Base-by-base conservation (phyloP, 805 yeast genomes). In the Suhomyces pyralidae region DNA sequence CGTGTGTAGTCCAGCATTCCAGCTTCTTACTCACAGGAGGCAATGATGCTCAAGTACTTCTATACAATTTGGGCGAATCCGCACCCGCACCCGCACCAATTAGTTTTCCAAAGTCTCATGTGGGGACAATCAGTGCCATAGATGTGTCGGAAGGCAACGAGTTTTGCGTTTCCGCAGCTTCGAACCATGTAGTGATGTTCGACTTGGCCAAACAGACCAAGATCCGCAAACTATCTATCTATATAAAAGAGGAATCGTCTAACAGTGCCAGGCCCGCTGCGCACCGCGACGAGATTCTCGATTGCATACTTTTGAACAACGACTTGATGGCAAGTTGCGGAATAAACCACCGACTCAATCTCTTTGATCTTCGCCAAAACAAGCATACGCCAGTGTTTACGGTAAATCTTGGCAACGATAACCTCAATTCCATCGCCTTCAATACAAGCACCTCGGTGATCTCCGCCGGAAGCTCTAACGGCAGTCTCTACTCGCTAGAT, bases 311-410 rank as follows among this genome's bases (percentile, higher is more conserved):
- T 19, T 40, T 68, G 34, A 59, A 57, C 40, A 54, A 58, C 22
- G 50, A 58, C 17, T 36, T 68, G 49, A 42, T 64, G 17, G 65
- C 59, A 0, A 48, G 63, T 17, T 68, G 70, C 50, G 74, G 74
- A 1, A 54, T 57, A 15, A 63, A 62, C 46, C 63, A 63, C 48
- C 46, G 50, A 15, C 44, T 69, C 22, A 57, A 57, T 26, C 48
- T 69, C 22, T 66, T 56, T 53, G 75, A 70, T 50, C 51, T 59
- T 42, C 55, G 67, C 24, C 56, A 57, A 34, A 19, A 44, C 7
- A 48, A 28, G 5, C 50, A 44, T 12, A 38, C 24, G 8, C 60
- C 63, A 3, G 54, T 66, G 4, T 57, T 51, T 47, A 30, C 55
- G 7, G 20, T 61, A 4, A 56, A 58, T 44, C 45, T 62, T 22